Evolutionary conservation across 441 rosid genomes (phyloP), one percentile per base, ranked within the genome.

Genomic region (Croton laevigatus): DNA sequence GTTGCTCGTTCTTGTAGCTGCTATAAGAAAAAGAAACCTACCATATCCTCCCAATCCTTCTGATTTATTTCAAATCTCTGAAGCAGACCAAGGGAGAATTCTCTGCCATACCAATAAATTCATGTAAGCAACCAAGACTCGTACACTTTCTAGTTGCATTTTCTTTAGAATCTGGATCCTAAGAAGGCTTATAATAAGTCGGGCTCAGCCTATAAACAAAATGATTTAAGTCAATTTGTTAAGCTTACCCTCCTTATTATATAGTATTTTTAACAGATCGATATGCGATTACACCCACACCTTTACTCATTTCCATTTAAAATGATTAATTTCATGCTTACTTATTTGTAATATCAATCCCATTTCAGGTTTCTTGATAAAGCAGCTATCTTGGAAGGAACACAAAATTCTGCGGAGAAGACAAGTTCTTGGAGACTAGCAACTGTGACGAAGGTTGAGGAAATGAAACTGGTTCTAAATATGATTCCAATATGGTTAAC

Each of bases 401-500:
- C 69, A 42, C 84, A 60, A 70, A 73, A 68, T 66, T 57, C 71
- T 38, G 62, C 59, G 6, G 85, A 83, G 69, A 81, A 83, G 53
- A 79, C 71, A 58, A 76, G 80, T 80, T 81, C 89, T 1, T 89
- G 97, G 97, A 86, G 83, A 79, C 89, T 92, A 0, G 85, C 91
- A 27, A 86, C 93, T 2, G 90, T 90, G 68, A 94, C 91, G n/a
- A 74, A 82, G 48, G 94, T 89, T 9, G 98, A 90, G 75, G 97
- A 94, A 71, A 71, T 81, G 73, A 94, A 94, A 88, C 89, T 94
- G 38, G 71, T 94, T 66, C 77, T 92, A 34, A 94, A 89, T 82
- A 80, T 94, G 87, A 81, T 90, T 62, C 99, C 97, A 38, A 86
- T 94, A 45, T 94, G 99, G 99, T 44, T 90, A 55, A 73, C 87